Base-by-base conservation (phyloP, 306 rosid genomes). In the Vachellia pachyceras region DNA sequence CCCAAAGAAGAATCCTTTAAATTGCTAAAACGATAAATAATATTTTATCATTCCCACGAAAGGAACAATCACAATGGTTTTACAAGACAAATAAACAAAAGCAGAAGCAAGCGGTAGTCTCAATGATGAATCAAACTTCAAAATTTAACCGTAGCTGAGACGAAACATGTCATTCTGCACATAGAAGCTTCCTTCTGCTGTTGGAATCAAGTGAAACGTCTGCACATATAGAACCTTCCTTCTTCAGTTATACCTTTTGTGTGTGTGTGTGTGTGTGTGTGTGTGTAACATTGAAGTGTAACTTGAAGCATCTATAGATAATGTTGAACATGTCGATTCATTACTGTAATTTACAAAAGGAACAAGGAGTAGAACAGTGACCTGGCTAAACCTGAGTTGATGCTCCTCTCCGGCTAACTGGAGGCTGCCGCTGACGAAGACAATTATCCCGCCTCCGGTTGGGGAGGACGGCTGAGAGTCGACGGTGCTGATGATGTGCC, bases 181-280 rank as follows among this genome's bases (percentile, higher is more conserved):
- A 52, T 68, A 68, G 55, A 87, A 89, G 69, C 77, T 74, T 75
- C 89, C 92, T 23, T 75, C 63, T 45, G 83, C 77, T 0, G 83
- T 37, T 14, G 94, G 90, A 63, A 85, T 87, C 85, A 90, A 82
- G 67, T 89, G 92, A 80, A 90, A 90, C 94, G 89, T 90, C 94
- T 90, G 90, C 85, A 50, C 22, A 44, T 11, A 10, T 15, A 11
- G 5, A 47, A 47, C 13, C 50, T 1, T 12, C 35, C 44, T 33
- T 63, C 64, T 13, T 47, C 18, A 47, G 9, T 3, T 47, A 3
- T 12, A 47, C 18, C 45, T 41, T 47, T 2, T 54, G n/a, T 50
- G n/a, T 54, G 11, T 15, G 5, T 14, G 1, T 11, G 2, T 11
- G 4, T 3, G 15, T 49, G 5, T 54, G 1, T 54, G 1, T 54